A percentile compares a stretch with the other conserved stretches of the same genome.
Evolutionary conservation across 2,329 filamentous ascomycete genomes (phyloP).

Genomic region (Tothia fuscella): DNA sequence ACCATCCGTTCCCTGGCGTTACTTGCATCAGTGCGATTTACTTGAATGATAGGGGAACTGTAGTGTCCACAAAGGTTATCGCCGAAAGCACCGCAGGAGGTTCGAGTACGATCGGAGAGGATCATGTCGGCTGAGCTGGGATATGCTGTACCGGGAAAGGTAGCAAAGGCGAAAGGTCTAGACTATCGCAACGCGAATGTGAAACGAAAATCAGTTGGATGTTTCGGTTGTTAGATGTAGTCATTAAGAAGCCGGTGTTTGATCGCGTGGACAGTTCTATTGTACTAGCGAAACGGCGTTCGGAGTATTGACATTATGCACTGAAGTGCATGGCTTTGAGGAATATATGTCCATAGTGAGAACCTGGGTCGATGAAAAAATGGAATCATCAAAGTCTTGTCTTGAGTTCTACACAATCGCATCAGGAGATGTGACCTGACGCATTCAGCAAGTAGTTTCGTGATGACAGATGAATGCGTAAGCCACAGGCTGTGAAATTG

Average conservation of each 20-base stretch:
- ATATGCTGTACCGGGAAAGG: no score
- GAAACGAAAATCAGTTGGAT: no score
- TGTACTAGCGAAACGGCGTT: neutral
- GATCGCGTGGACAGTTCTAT: neutral
- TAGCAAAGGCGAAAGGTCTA: no score
- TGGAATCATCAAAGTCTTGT: neutral
- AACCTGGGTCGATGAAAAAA: neutral
- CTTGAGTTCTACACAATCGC: neutral
- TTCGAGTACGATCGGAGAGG: slow-evolving; percentile 40
- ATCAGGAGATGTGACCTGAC: no score
- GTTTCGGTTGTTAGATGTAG: no score
- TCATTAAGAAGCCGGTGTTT: neutral
- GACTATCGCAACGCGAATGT: no score
- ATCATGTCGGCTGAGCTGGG: no score
- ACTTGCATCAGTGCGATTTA: slow-evolving; percentile 38
- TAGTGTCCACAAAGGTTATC: slow-evolving; percentile 40
- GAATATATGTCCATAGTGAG: no score
- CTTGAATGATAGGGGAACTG: slow-evolving; percentile 29
- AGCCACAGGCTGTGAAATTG: no score
- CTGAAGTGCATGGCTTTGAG: no score
- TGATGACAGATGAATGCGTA: no score
- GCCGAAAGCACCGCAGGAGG: slow-evolving; percentile 43
- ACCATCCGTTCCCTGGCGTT: slow-evolving; percentile 38
- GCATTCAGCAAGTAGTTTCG: no score
- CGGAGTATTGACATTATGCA: neutral